Percentiles rank a stretch among this genome's conserved stretches.
phyloP scores from a whole-genome alignment of 352 stramenopile species.

The Detonula confervacea region DNA sequence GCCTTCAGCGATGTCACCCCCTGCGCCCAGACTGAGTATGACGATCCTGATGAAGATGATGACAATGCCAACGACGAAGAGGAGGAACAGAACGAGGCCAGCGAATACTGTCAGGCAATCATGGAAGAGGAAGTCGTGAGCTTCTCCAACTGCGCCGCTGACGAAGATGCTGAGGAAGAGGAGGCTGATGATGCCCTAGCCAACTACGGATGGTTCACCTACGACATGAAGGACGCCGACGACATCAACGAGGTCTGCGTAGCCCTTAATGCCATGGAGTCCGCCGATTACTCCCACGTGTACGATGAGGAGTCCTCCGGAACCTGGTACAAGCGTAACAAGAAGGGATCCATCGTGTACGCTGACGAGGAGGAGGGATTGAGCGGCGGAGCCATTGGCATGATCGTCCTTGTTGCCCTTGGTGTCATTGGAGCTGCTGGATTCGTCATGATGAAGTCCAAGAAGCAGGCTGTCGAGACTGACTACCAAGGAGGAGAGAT shows the following conservation, averaged over 20 bases:
- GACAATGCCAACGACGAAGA: constrained; percentile 26
- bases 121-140: constrained; percentile 33
- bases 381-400: constrained; percentile 14
- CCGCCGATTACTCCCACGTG: constrained; percentile 22
- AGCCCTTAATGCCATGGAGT: constrained; percentile 22
- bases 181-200: constrained; percentile 22
- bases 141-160: constrained; percentile 25
- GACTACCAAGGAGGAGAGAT: too few relatives aligned
- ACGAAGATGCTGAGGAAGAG: constrained; percentile 3
- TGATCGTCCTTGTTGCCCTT: neutral
- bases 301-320: constrained; percentile 23
- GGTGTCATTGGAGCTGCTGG: constrained; percentile 21
- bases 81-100: constrained; percentile 24
- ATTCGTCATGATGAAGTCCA: too few relatives aligned
- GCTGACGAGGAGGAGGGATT: neutral
- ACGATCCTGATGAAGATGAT: constrained; percentile 24
- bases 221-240: constrained; percentile 43
- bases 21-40: constrained; percentile 21
- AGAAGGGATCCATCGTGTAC: constrained; percentile 24
- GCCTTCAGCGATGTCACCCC: constrained; percentile 33
- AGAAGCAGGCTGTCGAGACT: too few relatives aligned
- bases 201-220: constrained; percentile 38
- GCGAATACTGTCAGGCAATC: constrained; percentile 41
- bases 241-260: constrained; percentile 38
- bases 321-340: constrained; percentile 37